A percentile compares a stretch with the other conserved stretches of the same genome.
phyloP scores from a whole-genome alignment of 2,329 filamentous ascomycete genomes.

The Endoconidiophora polonica region DNA sequence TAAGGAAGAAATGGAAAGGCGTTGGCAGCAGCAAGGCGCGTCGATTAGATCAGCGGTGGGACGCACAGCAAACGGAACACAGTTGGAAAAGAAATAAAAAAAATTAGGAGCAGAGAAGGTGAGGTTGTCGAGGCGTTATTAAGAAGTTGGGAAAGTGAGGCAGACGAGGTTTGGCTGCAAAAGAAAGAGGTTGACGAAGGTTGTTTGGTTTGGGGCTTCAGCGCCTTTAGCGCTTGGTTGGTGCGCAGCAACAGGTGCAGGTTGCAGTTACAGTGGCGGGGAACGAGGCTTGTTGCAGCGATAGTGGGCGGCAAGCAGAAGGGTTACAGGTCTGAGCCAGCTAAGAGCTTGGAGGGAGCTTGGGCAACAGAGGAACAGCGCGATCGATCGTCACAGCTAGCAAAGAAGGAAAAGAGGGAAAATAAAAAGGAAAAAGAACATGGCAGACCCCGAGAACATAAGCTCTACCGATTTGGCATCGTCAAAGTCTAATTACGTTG shows the following conservation, averaged over 20 bases:
- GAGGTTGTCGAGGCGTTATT: constrained; percentile 1
- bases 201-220: no score
- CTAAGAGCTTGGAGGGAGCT: background rate
- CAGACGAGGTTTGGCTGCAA: background rate
- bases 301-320: no score
- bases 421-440: no score
- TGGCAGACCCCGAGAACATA: no score
- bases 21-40: background rate
- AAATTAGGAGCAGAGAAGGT: background rate
- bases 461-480: no score
- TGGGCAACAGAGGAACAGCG: background rate
- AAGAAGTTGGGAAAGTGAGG: constrained; percentile 1
- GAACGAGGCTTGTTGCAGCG: no score
- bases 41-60: background rate
- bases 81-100: constrained; percentile 1
- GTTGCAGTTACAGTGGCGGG: no score
- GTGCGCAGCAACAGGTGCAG: background rate
- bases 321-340: background rate
- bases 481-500: no score
- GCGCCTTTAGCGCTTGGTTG: no score
- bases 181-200: background rate
- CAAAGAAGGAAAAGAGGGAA: no score
- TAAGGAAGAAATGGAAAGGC: background rate
- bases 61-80: background rate
- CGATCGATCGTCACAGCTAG: background rate